phyloP scores from a whole-genome alignment of 108 stramenopile species.

The Stephanodiscus triporus region DNA sequence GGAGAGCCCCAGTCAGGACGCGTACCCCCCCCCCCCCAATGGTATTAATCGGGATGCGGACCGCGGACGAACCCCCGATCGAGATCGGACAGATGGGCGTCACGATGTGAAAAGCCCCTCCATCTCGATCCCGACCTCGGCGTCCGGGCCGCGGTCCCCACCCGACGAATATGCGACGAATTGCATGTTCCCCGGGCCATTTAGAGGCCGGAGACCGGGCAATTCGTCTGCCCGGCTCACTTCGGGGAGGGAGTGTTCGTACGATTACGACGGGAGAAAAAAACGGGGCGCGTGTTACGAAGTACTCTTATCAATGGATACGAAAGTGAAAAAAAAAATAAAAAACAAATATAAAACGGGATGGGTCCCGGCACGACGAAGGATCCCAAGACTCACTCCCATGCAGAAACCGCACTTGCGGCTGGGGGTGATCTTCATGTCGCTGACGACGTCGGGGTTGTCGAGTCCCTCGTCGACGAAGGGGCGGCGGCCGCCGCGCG shows the following conservation, averaged over 20 bases:
- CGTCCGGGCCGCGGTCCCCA: slow-evolving; percentile 6
- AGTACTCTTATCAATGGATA: no score
- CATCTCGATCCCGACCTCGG: slow-evolving; percentile 2
- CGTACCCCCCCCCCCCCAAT: not conserved
- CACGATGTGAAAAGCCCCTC: no score
- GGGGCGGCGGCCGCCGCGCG: not conserved
- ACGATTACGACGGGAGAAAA: not conserved
- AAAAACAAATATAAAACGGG: no score
- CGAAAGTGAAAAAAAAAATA: no score
- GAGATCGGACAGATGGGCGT: no score
- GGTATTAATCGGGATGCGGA: slow-evolving; percentile 4
- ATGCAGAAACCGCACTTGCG: slow-evolving; percentile 86
- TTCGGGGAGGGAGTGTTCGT: slow-evolving; percentile 16
- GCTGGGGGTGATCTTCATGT: slow-evolving; percentile 60
- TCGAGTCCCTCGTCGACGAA: slow-evolving; percentile 47
- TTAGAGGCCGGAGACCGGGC: slow-evolving; percentile 72
- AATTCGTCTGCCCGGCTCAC: slow-evolving; percentile 85
- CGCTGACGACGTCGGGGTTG: slow-evolving; percentile 53
- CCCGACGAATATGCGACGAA: slow-evolving; percentile 55
- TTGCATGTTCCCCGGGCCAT: slow-evolving; percentile 37
- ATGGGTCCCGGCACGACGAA: no score
- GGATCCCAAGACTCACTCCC: slow-evolving; percentile 53
- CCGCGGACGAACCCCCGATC: no score
- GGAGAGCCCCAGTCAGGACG: slow-evolving; percentile 2
- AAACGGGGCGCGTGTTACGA: no score